Conservation (phyloP, 2,329 filamentous ascomycete genomes). For the Zasmidium citrigriseum region DNA sequence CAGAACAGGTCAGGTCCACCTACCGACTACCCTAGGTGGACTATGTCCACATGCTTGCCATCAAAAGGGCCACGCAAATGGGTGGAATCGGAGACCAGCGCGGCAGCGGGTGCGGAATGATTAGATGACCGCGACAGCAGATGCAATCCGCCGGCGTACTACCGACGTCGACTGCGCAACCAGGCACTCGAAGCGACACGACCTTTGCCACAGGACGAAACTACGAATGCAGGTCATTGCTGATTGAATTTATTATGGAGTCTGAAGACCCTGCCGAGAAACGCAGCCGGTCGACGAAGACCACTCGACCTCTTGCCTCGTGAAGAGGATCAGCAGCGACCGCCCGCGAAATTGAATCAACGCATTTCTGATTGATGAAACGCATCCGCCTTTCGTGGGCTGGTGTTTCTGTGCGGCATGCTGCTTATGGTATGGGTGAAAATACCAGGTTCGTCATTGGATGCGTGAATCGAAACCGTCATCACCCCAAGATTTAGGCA, state of each 20-base stretch:
- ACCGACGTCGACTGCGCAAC: not conserved
- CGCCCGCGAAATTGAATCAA: not conserved
- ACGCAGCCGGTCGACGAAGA: not conserved
- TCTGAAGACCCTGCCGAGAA: not conserved
- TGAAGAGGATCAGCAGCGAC: not conserved
- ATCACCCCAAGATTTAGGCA: conserved; percentile 1
- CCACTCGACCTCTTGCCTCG: not conserved
- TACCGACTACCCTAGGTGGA: no score
- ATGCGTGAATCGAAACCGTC: not conserved
- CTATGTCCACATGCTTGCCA: not conserved
- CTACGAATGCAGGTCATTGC: not conserved
- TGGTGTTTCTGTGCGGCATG: not conserved
- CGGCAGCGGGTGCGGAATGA: not conserved
- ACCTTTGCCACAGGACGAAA: conserved; percentile 1
- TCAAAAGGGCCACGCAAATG: no score
- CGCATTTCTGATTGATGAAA: not conserved
- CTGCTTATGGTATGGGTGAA: not conserved
- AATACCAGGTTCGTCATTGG: not conserved
- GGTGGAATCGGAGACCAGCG: not conserved
- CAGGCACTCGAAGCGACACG: not conserved
- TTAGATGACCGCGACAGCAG: not conserved
- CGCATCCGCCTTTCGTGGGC: not conserved
- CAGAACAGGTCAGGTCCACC: not conserved
- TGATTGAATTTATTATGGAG: not conserved
- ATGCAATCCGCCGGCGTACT: not conserved